A percentile compares a stretch with the other conserved stretches of the same genome.
Conservation (phyloP, 495 filamentous ascomycete genomes). For the Pseudoneurospora amorphoporcata region DNA sequence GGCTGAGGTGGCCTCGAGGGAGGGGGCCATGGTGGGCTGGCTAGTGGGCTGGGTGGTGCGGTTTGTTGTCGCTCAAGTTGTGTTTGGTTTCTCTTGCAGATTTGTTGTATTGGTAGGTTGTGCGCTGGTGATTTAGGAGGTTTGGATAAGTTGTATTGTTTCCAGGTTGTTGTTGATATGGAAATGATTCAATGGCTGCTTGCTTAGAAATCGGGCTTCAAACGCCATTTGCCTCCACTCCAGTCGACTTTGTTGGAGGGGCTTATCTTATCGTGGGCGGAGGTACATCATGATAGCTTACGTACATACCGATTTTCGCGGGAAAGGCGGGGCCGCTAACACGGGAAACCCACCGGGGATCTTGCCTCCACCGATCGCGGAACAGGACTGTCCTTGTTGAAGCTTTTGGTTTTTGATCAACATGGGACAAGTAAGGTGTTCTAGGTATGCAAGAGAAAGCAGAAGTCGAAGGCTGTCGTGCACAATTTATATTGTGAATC, state of each 20-base stretch:
- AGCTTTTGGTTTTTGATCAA: not conserved
- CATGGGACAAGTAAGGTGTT: too few species aligned
- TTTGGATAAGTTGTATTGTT: not conserved
- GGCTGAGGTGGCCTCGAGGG: slow-evolving; percentile 44
- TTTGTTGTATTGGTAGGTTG: not conserved
- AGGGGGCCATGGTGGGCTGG: slow-evolving; percentile 34
- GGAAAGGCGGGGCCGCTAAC: not conserved
- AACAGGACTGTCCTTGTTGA: not conserved
- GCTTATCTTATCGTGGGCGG: not conserved
- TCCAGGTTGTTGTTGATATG: not conserved
- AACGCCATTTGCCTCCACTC: not conserved
- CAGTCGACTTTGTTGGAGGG: not conserved
- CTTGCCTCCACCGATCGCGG: not conserved
- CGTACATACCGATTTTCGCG: not conserved
- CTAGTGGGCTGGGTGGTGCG: not conserved
- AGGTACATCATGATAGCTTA: not conserved
- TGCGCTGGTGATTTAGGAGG: not conserved
- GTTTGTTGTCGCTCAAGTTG: not conserved
- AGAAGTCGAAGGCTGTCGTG: not conserved
- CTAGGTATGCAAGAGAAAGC: not conserved
- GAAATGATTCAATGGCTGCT: not conserved
- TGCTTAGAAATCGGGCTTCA: not conserved
- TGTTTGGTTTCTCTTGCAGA: too few species aligned
- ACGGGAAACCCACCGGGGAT: not conserved
- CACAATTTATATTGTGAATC: not conserved